Percentiles rank a stretch among this genome's conserved stretches.
Conservation (phyloP, 2,329 filamentous ascomycete genomes). For the Xylaria sp. region DNA sequence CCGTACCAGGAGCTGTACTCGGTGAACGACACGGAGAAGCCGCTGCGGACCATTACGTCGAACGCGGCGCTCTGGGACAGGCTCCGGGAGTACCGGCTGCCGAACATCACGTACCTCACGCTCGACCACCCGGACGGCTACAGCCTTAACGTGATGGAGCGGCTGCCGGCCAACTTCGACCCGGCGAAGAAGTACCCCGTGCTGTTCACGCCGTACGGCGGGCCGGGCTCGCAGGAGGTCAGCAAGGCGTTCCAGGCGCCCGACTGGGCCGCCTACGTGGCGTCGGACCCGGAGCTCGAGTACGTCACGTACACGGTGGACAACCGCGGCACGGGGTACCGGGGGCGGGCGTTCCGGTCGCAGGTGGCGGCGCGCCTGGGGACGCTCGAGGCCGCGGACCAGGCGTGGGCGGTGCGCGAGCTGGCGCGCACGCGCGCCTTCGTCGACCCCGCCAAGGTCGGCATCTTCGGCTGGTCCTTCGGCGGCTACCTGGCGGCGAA, state of each 20-base stretch:
- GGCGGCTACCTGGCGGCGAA: slow-evolving; percentile 69
- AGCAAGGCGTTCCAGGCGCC: slow-evolving; percentile 57
- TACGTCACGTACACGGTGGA: slow-evolving; percentile 71
- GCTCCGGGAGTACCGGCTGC: slow-evolving; percentile 63
- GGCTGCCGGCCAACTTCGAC: slow-evolving; percentile 67
- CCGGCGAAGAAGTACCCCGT: slow-evolving; percentile 65
- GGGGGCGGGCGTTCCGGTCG: slow-evolving; percentile 65
- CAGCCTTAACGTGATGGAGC: slow-evolving; percentile 65
- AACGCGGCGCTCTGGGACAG: slow-evolving; percentile 59
- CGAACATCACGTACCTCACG: slow-evolving; percentile 66
- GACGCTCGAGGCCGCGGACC: slow-evolving; percentile 65
- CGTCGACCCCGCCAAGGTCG: slow-evolving; percentile 61
- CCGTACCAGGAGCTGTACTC: slow-evolving; percentile 71
- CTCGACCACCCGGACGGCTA: slow-evolving; percentile 64
- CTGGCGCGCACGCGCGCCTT: slow-evolving; percentile 53
- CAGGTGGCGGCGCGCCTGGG: slow-evolving; percentile 62
- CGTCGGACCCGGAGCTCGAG: slow-evolving; percentile 68
- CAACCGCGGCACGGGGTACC: slow-evolving; percentile 67
- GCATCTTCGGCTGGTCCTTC: slow-evolving; percentile 71
- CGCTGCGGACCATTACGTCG: slow-evolving; percentile 61
- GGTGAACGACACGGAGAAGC: slow-evolving; percentile 52
- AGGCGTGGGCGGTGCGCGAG: slow-evolving; percentile 66
- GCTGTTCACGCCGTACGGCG: slow-evolving; percentile 70
- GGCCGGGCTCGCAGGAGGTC: slow-evolving; percentile 65
- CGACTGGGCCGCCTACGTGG: slow-evolving; percentile 64